Evolutionary conservation across 352 stramenopile genomes (phyloP).

Genomic region (Phytophthora lateralis): DNA sequence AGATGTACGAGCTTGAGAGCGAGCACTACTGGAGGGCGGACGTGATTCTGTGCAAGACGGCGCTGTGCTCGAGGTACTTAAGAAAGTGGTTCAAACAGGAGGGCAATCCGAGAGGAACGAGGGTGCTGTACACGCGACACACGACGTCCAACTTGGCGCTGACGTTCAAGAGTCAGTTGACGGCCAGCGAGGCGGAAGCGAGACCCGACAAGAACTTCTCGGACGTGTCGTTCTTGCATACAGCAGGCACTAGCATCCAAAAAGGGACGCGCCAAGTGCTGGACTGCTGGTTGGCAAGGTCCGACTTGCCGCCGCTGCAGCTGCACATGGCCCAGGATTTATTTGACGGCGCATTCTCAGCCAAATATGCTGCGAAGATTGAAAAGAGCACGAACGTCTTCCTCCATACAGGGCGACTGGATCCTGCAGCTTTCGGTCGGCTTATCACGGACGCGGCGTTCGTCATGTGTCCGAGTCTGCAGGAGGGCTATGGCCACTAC

Average conservation of each 20-base stretch:
- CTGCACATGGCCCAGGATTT: conserved; percentile 44
- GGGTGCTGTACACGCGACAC: conserved; percentile 60
- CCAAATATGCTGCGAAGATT: conserved; percentile 19
- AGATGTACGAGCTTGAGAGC: conserved; percentile 57
- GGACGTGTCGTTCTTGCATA: conserved; percentile 39
- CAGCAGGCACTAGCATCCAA: conserved; percentile 35
- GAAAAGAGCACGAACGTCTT: conserved; percentile 33
- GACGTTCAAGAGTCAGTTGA: conserved; percentile 14
- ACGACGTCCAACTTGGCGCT: conserved; percentile 52
- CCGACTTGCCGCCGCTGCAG: conserved; percentile 45
- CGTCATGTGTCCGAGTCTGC: conserved; percentile 51
- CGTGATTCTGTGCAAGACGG: conserved; percentile 57
- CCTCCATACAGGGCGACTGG: conserved; percentile 26
- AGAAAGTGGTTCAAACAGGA: conserved; percentile 61
- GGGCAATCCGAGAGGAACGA: conserved; percentile 48
- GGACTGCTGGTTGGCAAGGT: conserved; percentile 43
- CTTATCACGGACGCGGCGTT: conserved; percentile 38
- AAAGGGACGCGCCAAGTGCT: conserved; percentile 46
- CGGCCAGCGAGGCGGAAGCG: not conserved
- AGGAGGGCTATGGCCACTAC: conserved; percentile 60
- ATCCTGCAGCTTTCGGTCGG: conserved; percentile 31
- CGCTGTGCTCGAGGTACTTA: conserved; percentile 46
- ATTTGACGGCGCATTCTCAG: conserved; percentile 35
- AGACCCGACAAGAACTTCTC: conserved; percentile 31
- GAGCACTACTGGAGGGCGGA: conserved; percentile 49